Percentiles rank a stretch among this genome's conserved stretches.
Evolutionary conservation across 768 basidiomycete genomes (phyloP).

Genomic region (Sporobolomyces pararoseus): DNA sequence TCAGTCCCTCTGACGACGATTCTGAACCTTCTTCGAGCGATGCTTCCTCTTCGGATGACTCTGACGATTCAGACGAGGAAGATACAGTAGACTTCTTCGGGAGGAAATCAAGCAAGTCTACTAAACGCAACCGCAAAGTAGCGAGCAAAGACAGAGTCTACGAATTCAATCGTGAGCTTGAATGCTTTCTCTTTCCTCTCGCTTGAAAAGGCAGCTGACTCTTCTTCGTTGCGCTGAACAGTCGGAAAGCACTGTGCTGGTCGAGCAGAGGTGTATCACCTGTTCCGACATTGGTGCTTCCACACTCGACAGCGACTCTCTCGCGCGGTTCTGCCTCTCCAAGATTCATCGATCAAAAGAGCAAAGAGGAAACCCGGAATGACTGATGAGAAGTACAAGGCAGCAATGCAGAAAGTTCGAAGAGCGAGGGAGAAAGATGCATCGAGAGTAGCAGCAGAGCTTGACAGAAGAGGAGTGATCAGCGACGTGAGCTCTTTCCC

Average conservation of each 20-base stretch:
- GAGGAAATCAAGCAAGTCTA: neutral
- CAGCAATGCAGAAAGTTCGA: neutral
- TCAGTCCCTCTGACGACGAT: neutral
- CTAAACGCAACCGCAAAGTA: neutral
- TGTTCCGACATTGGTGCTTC: constrained; percentile 12
- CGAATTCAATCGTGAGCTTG: constrained; percentile 15
- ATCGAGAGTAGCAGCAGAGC: neutral
- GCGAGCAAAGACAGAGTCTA: neutral
- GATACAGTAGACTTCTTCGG: neutral
- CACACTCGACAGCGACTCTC: neutral
- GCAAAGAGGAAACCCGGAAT: neutral
- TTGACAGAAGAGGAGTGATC: neutral
- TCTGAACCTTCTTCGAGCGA: neutral
- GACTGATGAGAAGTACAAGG: neutral
- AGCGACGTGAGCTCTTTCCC: neutral
- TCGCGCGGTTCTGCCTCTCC: neutral
- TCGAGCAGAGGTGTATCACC: constrained; percentile 9
- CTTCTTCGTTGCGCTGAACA: too few relatives aligned
- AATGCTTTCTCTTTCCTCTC: neutral
- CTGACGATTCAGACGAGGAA: neutral
- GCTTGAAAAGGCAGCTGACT: too few relatives aligned
- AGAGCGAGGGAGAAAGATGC: neutral
- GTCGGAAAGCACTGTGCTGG: constrained; percentile 23
- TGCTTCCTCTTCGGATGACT: neutral
- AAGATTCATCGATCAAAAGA: neutral